Evolutionary conservation across 2,329 filamentous ascomycete genomes (phyloP).

Genomic region (Alternaria gansuensis): DNA sequence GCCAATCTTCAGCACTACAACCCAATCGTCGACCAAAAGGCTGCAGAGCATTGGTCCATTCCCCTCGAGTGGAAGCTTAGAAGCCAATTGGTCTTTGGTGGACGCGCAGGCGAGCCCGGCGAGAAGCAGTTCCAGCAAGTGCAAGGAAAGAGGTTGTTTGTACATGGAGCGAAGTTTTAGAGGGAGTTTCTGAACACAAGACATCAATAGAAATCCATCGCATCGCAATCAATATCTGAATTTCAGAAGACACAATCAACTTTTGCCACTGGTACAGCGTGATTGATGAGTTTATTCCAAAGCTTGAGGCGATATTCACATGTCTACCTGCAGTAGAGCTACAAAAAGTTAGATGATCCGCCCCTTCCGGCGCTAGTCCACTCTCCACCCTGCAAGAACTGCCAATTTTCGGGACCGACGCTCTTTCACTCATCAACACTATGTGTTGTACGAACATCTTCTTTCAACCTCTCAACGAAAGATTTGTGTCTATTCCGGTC

Average conservation of each 20-base stretch:
- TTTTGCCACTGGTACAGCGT: too few relatives aligned
- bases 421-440: background rate
- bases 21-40: conserved; percentile 80
- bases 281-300: too few relatives aligned
- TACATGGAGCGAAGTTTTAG: conserved; percentile 49
- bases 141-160: conserved; percentile 66
- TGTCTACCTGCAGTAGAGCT: too few relatives aligned
- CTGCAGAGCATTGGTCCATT: conserved; percentile 73
- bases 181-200: background rate
- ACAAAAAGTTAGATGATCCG: too few relatives aligned
- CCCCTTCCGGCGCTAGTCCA: background rate
- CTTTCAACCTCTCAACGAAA: background rate
- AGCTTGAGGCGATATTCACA: too few relatives aligned
- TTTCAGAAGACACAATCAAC: background rate
- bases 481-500: background rate
- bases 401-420: background rate
- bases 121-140: conserved; percentile 72
- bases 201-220: background rate
- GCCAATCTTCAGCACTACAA: conserved; percentile 95
- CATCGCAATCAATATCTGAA: background rate
- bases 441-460: background rate
- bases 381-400: background rate
- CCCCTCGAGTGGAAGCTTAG: conserved; percentile 78
- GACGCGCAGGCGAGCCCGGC: conserved; percentile 61
- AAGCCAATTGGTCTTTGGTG: conserved; percentile 86